A percentile compares a stretch with the other conserved stretches of the same genome.
Conservation (phyloP, 345 rosid genomes). For the Lepidium didymum region DNA sequence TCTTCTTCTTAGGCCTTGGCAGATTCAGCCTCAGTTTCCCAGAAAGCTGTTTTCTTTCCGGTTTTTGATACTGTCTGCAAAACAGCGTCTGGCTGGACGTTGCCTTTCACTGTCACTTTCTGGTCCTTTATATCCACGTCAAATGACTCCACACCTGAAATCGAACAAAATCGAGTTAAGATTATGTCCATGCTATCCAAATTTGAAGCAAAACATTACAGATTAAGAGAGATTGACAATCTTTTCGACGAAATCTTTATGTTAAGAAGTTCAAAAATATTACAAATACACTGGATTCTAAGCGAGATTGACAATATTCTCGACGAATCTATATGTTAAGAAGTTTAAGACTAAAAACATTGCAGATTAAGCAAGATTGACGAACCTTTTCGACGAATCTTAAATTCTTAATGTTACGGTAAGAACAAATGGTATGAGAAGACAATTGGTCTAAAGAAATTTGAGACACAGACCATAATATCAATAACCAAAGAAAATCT, state of each 20-base stretch:
- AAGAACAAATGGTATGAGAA: not conserved
- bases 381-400: not conserved
- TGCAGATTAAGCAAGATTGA: not conserved
- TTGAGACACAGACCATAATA: not conserved
- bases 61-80: conserved; percentile 77
- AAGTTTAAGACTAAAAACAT: not conserved
- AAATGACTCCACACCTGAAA: conserved; percentile 60
- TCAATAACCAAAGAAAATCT: not conserved
- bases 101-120: conserved; percentile 87
- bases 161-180: not conserved
- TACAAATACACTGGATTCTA: too few species aligned
- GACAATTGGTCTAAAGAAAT: not conserved
- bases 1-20: conserved; percentile 13
- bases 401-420: not conserved
- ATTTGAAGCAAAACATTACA: not conserved
- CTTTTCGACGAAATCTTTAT: not conserved
- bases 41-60: conserved; percentile 74
- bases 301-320: too few species aligned
- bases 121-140: conserved; percentile 79
- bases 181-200: not conserved
- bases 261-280: not conserved
- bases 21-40: conserved; percentile 33
- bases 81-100: conserved; percentile 69
- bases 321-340: not conserved
- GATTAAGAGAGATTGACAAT: not conserved